A percentile compares a stretch with the other conserved stretches of the same genome.
These are phyloP conservation scores for Crassisporium funariophilum DNA, from an alignment of 768 basidiomycete species.

Conservation along the genomic window DNA sequence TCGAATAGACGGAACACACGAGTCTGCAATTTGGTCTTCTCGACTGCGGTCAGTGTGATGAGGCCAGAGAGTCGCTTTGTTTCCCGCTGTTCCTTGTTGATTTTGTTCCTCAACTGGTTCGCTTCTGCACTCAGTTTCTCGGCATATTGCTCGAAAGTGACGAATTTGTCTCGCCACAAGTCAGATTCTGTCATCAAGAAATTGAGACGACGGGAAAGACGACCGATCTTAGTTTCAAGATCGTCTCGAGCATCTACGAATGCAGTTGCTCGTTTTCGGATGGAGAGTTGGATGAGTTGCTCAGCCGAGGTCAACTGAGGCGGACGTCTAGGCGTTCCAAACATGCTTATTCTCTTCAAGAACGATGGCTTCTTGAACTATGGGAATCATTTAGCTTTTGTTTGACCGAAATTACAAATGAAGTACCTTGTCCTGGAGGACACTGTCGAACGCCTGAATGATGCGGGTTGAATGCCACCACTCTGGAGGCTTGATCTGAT, in stretches of 20 bases:
- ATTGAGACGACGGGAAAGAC: constrained; percentile 81
- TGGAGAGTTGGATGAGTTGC: constrained; percentile 83
- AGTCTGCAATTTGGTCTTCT: constrained; percentile 76
- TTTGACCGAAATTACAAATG: background rate
- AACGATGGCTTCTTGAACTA: constrained; percentile 90
- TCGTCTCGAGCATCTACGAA: constrained; percentile 94
- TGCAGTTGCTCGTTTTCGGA: constrained; percentile 91
- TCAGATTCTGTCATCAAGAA: constrained; percentile 92
- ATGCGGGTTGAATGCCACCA: constrained; percentile 96
- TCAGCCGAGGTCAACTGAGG: constrained; percentile 80
- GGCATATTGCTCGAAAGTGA: constrained; percentile 92
- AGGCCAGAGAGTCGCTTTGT: constrained; percentile 82
- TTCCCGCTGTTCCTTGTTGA: constrained; percentile 90
- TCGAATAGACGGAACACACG: constrained; percentile 52
- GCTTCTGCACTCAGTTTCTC: constrained; percentile 89
- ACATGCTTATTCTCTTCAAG: constrained; percentile 79
- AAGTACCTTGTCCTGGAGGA: constrained; percentile 79
- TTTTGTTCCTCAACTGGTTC: constrained; percentile 79
- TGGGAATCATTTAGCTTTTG: constrained; percentile 8
- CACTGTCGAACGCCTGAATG: constrained; percentile 86
- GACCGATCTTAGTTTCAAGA: constrained; percentile 91
- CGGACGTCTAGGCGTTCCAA: constrained; percentile 68
- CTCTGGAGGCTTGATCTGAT: constrained; percentile 85
- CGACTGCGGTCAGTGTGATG: constrained; percentile 73
- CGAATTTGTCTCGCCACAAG: constrained; percentile 91